A percentile compares a stretch with the other conserved stretches of the same genome.
phyloP scores from a whole-genome alignment of 106 monocot genomes.

The Dendrobium catenatum region DNA sequence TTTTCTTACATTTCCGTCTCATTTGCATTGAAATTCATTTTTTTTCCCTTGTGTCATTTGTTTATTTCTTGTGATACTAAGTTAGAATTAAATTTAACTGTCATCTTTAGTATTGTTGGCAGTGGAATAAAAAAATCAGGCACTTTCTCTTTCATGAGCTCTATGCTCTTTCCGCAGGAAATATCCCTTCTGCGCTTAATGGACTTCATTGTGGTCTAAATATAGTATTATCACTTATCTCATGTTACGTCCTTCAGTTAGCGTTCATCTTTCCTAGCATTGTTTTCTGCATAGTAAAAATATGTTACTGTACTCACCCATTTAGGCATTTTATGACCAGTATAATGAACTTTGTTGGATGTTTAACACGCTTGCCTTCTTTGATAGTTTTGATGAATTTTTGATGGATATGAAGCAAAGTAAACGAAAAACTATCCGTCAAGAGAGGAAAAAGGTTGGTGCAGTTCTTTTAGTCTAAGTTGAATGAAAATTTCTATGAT shows the following conservation, averaged over 20 bases:
- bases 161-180: background rate
- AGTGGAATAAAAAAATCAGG: background rate
- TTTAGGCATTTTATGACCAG: background rate
- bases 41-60: background rate
- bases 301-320: background rate
- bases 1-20: constrained; percentile 2
- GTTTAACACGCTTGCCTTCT: constrained; percentile 9
- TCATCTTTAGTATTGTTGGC: background rate
- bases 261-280: background rate
- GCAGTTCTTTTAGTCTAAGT: background rate
- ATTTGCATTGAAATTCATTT: background rate
- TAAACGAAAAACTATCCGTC: constrained; percentile 84
- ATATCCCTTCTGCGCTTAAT: background rate
- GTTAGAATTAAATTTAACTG: background rate
- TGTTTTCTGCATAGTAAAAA: background rate
- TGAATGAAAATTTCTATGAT: background rate
- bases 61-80: background rate
- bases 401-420: constrained; percentile 98
- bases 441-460: constrained; percentile 94
- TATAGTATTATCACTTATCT: background rate
- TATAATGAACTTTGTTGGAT: background rate
- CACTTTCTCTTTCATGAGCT: background rate
- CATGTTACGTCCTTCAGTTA: background rate
- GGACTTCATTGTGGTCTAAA: background rate
- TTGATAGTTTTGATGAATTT: constrained; percentile 90